Conservation (phyloP, 2,329 filamentous ascomycete species). For the Cadophora gregata region DNA sequence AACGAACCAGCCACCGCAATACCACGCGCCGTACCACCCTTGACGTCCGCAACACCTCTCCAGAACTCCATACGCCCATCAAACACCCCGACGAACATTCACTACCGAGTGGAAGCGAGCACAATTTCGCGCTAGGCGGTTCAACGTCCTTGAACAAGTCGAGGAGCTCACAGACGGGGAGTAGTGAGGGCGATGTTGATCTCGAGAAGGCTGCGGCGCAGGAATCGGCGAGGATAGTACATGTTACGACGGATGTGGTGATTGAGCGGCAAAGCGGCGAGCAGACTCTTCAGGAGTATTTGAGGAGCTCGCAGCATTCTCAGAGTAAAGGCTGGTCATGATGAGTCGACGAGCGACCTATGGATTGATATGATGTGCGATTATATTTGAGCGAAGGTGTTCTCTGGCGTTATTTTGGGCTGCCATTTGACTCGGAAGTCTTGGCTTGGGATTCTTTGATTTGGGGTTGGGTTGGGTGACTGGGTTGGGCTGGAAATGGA, state of each 20-base stretch:
- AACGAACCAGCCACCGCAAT: slow-evolving; percentile 6
- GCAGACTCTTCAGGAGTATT: slow-evolving; percentile 4
- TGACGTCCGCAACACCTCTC: slow-evolving; percentile 12
- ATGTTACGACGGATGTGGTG: slow-evolving; percentile 2
- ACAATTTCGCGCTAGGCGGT: not conserved
- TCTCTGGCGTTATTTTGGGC: slow-evolving; percentile 1
- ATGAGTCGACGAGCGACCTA: not conserved
- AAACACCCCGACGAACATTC: slow-evolving; percentile 12
- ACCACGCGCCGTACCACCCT: slow-evolving; percentile 8
- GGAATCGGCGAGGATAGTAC: not conserved
- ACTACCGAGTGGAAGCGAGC: slow-evolving; percentile 5
- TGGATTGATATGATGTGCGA: not conserved
- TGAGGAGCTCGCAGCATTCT: slow-evolving; percentile 9
- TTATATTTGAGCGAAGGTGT: slow-evolving; percentile 16
- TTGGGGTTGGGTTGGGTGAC: not conserved
- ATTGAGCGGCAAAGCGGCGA: not conserved
- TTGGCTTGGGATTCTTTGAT: not conserved
- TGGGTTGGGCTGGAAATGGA: not conserved
- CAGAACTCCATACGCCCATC: slow-evolving; percentile 11
- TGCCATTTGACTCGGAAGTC: slow-evolving; percentile 1
- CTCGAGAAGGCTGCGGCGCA: slow-evolving; percentile 11
- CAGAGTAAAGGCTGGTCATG: not conserved
- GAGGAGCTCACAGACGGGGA: not conserved
- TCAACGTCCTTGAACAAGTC: not conserved
- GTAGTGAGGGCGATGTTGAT: slow-evolving; percentile 6